phyloP scores from a whole-genome alignment of 345 rosid species.

The Bretschneidera sinensis region DNA sequence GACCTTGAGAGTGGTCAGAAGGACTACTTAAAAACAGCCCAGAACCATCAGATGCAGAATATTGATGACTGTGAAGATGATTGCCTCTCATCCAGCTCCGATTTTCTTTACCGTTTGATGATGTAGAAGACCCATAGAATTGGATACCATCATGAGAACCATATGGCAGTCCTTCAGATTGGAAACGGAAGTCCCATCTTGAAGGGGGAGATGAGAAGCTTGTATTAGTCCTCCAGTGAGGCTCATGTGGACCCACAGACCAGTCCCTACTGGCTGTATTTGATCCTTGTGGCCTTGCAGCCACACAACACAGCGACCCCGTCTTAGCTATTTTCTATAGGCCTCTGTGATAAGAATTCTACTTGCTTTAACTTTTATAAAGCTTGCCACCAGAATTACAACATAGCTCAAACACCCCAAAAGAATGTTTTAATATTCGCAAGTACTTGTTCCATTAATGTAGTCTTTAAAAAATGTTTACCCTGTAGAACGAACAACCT shows the following conservation, averaged over 20 bases:
- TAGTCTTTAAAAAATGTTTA: no score
- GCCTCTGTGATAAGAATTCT: constrained; percentile 13
- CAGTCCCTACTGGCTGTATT: constrained; percentile 40
- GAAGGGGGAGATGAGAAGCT: constrained; percentile 58
- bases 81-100: constrained; percentile 35
- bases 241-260: constrained; percentile 53
- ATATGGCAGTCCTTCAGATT: constrained; percentile 36
- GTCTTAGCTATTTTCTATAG: constrained; percentile 50
- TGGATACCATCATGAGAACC: constrained; percentile 29
- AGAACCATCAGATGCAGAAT: constrained; percentile 34
- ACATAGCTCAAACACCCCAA: neutral
- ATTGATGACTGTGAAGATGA: constrained; percentile 24
- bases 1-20: constrained; percentile 41
- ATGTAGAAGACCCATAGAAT: constrained; percentile 47
- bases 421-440: neutral
- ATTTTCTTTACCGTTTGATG: constrained; percentile 54
- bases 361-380: constrained; percentile 12
- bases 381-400: neutral
- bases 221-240: constrained; percentile 54
- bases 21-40: constrained; percentile 36
- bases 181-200: constrained; percentile 47
- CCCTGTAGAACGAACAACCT: neutral
- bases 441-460: neutral
- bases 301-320: constrained; percentile 78
- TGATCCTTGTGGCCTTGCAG: constrained; percentile 74